phyloP scores from a whole-genome alignment of 768 basidiomycete genomes.

The Xerocomus potaroensis region DNA sequence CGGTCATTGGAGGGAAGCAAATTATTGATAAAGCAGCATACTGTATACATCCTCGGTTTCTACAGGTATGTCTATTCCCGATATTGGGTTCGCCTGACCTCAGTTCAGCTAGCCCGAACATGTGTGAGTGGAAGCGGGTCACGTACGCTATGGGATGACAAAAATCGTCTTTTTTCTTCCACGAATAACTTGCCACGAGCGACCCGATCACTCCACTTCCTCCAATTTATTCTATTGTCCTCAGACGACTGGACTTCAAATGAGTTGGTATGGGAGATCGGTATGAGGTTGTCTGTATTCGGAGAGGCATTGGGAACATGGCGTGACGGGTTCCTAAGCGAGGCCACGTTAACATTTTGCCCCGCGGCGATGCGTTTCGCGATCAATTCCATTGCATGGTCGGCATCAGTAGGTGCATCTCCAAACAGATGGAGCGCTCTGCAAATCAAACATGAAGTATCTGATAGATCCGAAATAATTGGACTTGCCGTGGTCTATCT shows the following conservation, averaged over 20 bases:
- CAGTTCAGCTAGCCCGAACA: neutral
- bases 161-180: constrained; percentile 38
- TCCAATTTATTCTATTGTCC: constrained; percentile 42
- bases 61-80: neutral
- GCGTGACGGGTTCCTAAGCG: constrained; percentile 17
- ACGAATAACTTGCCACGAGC: constrained; percentile 43
- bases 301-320: constrained; percentile 11
- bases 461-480: neutral
- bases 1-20: neutral
- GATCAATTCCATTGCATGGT: constrained; percentile 69
- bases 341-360: constrained; percentile 40
- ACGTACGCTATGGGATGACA: constrained; percentile 36
- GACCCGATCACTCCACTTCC: constrained; percentile 50
- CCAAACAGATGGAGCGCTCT: constrained; percentile 46
- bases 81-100: constrained; percentile 6
- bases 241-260: constrained; percentile 2
- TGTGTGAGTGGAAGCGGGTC: constrained; percentile 10
- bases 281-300: constrained; percentile 3
- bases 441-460: constrained; percentile 1
- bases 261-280: neutral
- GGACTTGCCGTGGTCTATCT: constrained; percentile 43
- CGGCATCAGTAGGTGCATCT: constrained; percentile 62
- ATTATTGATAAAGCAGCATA: constrained; percentile 18
- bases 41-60: constrained; percentile 30
- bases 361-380: constrained; percentile 55